Percentiles rank a stretch among this genome's conserved stretches.
Evolutionary conservation across 441 rosid genomes (phyloP).

Genomic region (Macaranga tanarius): DNA sequence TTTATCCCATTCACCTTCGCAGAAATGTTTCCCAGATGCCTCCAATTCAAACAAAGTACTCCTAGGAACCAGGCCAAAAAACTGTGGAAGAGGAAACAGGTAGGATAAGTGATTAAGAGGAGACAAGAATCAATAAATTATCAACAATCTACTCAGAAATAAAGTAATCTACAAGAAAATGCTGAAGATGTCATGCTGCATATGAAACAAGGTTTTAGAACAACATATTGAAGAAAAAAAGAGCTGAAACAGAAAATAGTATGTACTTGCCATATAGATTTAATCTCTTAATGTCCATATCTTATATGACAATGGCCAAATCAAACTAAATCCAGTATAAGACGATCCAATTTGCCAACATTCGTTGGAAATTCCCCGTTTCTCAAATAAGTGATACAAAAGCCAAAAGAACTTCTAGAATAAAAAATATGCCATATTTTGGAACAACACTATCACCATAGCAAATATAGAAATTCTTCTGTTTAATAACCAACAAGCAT

Average conservation of each 20-base stretch:
- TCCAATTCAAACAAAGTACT: slow-evolving; percentile 39
- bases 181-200: neutral
- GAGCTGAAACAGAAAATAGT: neutral
- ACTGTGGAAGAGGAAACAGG: slow-evolving; percentile 27
- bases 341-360: neutral
- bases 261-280: neutral
- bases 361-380: neutral
- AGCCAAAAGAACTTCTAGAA: neutral
- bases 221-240: neutral
- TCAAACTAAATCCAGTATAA: neutral
- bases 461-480: neutral
- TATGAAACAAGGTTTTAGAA: neutral
- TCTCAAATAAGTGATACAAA: neutral
- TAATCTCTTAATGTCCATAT: neutral
- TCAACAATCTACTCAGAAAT: neutral
- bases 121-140: neutral
- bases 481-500: neutral
- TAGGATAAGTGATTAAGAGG: neutral
- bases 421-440: neutral
- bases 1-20: slow-evolving; percentile 40
- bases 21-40: slow-evolving; percentile 40
- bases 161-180: neutral
- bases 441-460: neutral
- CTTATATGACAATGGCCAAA: neutral
- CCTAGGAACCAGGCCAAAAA: slow-evolving; percentile 43